These are phyloP conservation scores for Gossypium laxum DNA, from an alignment of 441 rosid genomes.

Conservation along the genomic window DNA sequence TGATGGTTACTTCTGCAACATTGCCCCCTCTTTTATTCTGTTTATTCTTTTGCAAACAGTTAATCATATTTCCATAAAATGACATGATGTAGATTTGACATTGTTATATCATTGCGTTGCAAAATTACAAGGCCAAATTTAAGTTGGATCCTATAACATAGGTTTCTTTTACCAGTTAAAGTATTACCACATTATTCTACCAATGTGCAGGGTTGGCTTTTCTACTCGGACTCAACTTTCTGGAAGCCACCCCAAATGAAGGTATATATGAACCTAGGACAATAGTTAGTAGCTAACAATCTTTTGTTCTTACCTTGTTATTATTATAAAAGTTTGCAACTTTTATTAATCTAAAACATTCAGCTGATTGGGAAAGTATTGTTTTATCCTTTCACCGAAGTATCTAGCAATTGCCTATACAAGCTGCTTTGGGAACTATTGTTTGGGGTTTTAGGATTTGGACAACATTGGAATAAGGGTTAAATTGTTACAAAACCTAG, in stretches of 20 bases:
- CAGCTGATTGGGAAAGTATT: not conserved
- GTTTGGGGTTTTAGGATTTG: slow-evolving; percentile 3
- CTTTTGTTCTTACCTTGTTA: slow-evolving; percentile 3
- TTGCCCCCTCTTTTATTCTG: slow-evolving; percentile 7
- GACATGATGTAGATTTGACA: not conserved
- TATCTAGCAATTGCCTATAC: not conserved
- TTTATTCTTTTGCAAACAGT: not conserved
- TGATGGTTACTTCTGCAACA: slow-evolving; percentile 13
- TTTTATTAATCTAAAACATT: not conserved
- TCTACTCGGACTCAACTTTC: slow-evolving; percentile 65
- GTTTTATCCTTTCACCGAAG: not conserved
- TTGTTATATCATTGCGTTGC: not conserved
- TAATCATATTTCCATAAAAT: slow-evolving; percentile 1
- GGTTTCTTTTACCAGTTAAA: not conserved
- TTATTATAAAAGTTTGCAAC: not conserved
- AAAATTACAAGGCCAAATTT: not conserved
- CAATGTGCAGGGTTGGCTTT: slow-evolving; percentile 86
- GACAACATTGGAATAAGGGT: not conserved
- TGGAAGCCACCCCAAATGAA: slow-evolving; percentile 95
- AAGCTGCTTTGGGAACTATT: not conserved
- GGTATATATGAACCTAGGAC: slow-evolving; percentile 29
- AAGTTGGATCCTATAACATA: not conserved
- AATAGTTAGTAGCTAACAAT: not conserved
- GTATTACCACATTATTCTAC: slow-evolving; percentile 10
- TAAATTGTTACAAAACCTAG: not conserved